Conservation (phyloP, 2,329 filamentous ascomycete species). For the Penicillium occitanis region DNA sequence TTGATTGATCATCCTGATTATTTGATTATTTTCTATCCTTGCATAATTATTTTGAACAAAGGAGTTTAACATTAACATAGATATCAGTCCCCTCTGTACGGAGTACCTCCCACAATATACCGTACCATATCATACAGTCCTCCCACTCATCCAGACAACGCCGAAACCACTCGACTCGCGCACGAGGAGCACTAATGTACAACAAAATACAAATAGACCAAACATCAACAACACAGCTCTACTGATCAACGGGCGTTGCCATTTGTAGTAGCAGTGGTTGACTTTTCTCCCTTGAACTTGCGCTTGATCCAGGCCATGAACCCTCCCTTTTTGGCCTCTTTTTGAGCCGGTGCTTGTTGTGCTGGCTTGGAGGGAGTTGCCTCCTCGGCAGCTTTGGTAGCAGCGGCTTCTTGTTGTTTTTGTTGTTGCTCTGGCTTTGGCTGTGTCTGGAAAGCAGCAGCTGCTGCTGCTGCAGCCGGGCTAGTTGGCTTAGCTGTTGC, state of each 20-base stretch:
- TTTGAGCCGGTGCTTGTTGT: neutral
- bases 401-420: neutral
- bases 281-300: conserved; percentile 23
- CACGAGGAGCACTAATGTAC: conserved; percentile 9
- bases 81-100: neutral
- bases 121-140: conserved; percentile 1
- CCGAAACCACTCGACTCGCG: conserved; percentile 1
- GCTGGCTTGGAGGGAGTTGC: neutral
- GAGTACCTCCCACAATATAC: neutral
- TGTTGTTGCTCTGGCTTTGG: conserved; percentile 8
- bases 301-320: conserved; percentile 22
- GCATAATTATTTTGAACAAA: neutral
- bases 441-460: neutral
- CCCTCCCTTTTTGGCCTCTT: conserved; percentile 22
- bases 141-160: neutral
- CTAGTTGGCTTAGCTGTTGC: neutral
- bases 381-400: neutral
- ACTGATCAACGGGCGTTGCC: neutral
- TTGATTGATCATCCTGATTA: neutral
- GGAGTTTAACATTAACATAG: neutral
- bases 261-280: neutral
- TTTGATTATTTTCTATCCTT: neutral
- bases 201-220: neutral
- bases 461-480: neutral
- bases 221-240: neutral